A percentile compares a stretch with the other conserved stretches of the same genome.
Conservation (phyloP, 179 eudicot genomes). For the Silene vulgaris region DNA sequence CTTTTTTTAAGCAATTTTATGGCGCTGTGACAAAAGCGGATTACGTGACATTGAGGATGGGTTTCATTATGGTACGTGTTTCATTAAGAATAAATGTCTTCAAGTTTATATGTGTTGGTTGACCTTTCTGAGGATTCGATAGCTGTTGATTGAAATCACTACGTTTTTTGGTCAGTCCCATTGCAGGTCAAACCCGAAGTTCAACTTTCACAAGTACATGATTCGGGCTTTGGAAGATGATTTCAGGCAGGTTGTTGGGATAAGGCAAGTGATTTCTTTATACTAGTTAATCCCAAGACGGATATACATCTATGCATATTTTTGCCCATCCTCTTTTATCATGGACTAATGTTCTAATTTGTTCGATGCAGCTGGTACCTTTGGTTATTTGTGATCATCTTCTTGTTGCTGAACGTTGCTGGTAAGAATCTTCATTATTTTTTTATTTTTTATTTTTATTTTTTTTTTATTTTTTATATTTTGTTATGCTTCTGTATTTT, state of each 20-base stretch:
- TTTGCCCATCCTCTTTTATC: background rate
- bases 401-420: conserved; percentile 71
- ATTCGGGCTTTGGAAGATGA: conserved; percentile 92
- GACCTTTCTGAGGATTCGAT: background rate
- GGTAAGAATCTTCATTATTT: conserved; percentile 40
- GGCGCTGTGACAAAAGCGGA: conserved; percentile 80
- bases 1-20: conserved; percentile 83
- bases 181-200: conserved; percentile 68
- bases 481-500: too few relatives aligned
- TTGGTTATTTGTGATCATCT: conserved; percentile 85
- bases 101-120: background rate
- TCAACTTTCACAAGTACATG: conserved; percentile 95
- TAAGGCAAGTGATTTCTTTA: conserved; percentile 51
- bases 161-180: conserved; percentile 48
- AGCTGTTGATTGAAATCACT: background rate
- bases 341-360: conserved; percentile 16
- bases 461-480: background rate
- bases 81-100: background rate
- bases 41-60: conserved; percentile 61
- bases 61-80: conserved; percentile 28
- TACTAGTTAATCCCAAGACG: background rate
- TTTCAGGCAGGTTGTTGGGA: conserved; percentile 81
- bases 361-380: conserved; percentile 85
- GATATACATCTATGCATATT: background rate
- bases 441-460: too few relatives aligned